Evolutionary conservation across 257 asterid genomes (phyloP), one percentile per base, ranked within the genome.

Genomic region (Prunella vulgaris): DNA sequence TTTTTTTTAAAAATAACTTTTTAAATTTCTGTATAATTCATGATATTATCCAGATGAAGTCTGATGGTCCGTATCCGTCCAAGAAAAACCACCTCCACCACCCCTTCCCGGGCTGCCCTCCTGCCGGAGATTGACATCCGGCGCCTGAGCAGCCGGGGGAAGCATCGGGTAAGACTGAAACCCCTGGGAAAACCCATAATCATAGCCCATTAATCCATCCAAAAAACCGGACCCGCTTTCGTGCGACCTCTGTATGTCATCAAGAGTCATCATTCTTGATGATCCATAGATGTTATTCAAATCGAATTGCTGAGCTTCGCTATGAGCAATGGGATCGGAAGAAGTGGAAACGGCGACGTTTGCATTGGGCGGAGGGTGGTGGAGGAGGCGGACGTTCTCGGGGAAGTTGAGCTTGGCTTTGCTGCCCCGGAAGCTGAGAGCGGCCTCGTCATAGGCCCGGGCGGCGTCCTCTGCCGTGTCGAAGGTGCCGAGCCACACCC

Each of bases 381-480:
- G 74, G 35, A 78, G 7, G 18, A 79, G 86, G 66, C 80, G 68
- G 27, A 81, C 89, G 17, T 84, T 79, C 25, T 84, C 86, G 0
- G 89, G 89, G 74, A 84, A 84, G 74, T 84, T 84, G 70, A 84
- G 85, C 74, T 84, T 84, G 4, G 89, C 89, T 64, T 81, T 81
- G 81, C 76, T 84, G 72, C 89, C 89, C 3, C 89, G 73, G 69
- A 84, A 84, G n/a, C 79, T 64, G 6, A 84, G 83, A 17, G 89
- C 89, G 1, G 89, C 89, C 82, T 82, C 80, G 33, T 84, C 89
- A 74, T 84, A 84, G 37, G 89, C 89, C 4, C 80, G 38, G 63
- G 89, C 89, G 1, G 89, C 89, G 20, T 76, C 86, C 78, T 84
- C 83, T 0, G 89, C 84, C 12, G 86, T 74, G 80, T 84, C 82